Evolutionary conservation across 129 eudicot species (phyloP).

Genomic region (Artemisia argyi): DNA sequence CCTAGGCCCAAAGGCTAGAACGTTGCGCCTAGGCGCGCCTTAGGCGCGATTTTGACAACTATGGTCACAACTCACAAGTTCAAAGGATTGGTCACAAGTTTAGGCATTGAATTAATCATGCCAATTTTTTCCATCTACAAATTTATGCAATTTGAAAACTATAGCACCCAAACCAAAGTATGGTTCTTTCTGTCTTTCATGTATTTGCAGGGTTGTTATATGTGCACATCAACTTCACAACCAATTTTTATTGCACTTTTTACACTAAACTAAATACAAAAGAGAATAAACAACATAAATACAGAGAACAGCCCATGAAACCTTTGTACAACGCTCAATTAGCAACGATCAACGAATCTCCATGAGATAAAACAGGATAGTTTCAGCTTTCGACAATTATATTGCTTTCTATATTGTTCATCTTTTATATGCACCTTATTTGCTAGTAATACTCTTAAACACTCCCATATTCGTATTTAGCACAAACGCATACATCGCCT

Average conservation of each 20-base stretch:
- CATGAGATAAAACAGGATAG: neutral
- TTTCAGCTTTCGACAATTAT: neutral
- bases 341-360: slow-evolving; percentile 4
- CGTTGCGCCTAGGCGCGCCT: no score
- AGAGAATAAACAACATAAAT: neutral
- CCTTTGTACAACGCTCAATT: neutral
- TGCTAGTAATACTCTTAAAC: slow-evolving; percentile 4
- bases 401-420: slow-evolving; percentile 2
- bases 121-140: no score
- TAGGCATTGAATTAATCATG: no score
- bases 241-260: neutral
- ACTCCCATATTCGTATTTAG: neutral
- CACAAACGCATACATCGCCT: neutral
- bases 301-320: neutral
- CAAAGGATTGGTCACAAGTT: no score
- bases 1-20: no score
- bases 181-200: neutral
- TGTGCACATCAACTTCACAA: slow-evolving; percentile 2
- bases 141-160: neutral
- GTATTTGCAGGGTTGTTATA: slow-evolving; percentile 8
- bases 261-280: slow-evolving; percentile 3
- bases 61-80: no score
- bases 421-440: slow-evolving; percentile 7
- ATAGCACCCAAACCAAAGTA: slow-evolving; percentile 12
- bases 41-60: no score